Evolutionary conservation across 305 asterid genomes (phyloP).

Genomic region (Striga hermonthica): DNA sequence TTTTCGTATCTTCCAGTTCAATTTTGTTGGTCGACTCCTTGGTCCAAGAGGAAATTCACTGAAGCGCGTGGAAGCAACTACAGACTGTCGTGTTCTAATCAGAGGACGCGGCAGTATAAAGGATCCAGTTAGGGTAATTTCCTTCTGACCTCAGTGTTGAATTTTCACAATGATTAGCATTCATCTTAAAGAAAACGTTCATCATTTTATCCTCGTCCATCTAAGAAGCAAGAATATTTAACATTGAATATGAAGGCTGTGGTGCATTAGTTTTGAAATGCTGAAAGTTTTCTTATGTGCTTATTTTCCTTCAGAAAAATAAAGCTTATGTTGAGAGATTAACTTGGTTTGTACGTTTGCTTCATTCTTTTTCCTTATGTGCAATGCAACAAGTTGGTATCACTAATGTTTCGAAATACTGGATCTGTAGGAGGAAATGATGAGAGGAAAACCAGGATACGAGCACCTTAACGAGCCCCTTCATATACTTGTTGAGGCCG

Average conservation of each 20-base stretch:
- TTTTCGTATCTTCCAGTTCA: constrained; percentile 56
- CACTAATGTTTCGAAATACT: constrained; percentile 24
- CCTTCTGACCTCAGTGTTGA: constrained; percentile 1
- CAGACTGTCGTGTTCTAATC: constrained; percentile 95
- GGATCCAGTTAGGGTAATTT: constrained; percentile 83
- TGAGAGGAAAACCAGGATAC: constrained; percentile 97
- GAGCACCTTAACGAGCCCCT: constrained; percentile 98
- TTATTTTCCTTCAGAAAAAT: neutral
- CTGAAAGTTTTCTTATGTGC: neutral
- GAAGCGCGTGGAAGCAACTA: constrained; percentile 91
- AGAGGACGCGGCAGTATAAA: constrained; percentile 97
- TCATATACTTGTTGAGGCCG: constrained; percentile 91
- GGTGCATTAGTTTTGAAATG: neutral
- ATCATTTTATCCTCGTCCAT: constrained; percentile 9
- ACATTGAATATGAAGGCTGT: too few relatives aligned
- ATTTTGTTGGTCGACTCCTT: constrained; percentile 97
- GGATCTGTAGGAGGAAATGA: constrained; percentile 84
- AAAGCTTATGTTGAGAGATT: too few relatives aligned
- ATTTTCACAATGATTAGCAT: constrained; percentile 9
- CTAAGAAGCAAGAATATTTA: neutral
- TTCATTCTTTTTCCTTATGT: too few relatives aligned
- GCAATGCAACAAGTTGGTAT: too few relatives aligned
- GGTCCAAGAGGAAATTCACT: constrained; percentile 99
- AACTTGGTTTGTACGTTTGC: too few relatives aligned
- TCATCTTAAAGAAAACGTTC: constrained; percentile 14